Percentiles rank a stretch among this genome's conserved stretches.
Conservation (phyloP, 2,329 filamentous ascomycete genomes). For the Exserohilum rostratum region DNA sequence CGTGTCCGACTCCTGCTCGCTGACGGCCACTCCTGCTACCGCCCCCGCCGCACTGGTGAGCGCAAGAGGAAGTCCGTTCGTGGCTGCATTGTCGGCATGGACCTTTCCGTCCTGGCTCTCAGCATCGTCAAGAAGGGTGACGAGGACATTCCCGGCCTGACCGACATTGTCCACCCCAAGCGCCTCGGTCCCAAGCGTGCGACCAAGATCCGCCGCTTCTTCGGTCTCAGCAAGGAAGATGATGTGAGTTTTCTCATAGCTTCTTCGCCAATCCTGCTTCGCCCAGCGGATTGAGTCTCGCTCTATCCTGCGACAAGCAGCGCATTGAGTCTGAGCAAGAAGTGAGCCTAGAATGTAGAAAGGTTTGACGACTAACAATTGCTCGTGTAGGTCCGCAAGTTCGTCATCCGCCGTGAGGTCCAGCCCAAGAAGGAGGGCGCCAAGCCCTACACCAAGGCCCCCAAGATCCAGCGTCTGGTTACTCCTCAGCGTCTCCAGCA, state of each 20-base stretch:
- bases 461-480: slow-evolving; percentile 99
- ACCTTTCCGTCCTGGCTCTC: slow-evolving; percentile 93
- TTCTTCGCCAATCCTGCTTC: slow-evolving; percentile 67
- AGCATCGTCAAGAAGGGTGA: slow-evolving; percentile 98
- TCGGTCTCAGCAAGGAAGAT: slow-evolving; percentile 99
- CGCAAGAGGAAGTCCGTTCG: slow-evolving; percentile 99
- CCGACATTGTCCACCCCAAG: slow-evolving; percentile 98
- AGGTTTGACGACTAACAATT: slow-evolving; percentile 27
- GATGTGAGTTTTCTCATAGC: slow-evolving; percentile 82
- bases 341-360: slow-evolving; percentile 13
- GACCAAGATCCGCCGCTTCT: slow-evolving; percentile 99
- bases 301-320: slow-evolving; percentile 53
- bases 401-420: slow-evolving; percentile 99
- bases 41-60: slow-evolving; percentile 95
- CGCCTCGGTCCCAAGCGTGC: slow-evolving; percentile 99
- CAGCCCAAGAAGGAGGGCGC: slow-evolving; percentile 93
- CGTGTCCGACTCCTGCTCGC: slow-evolving; percentile 96
- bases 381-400: slow-evolving; percentile 85
- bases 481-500: slow-evolving; percentile 99
- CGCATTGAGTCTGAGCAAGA: slow-evolving; percentile 56
- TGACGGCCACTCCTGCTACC: slow-evolving; percentile 99
- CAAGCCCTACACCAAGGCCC: slow-evolving; percentile 99
- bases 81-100: slow-evolving; percentile 96
- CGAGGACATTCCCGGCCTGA: slow-evolving; percentile 89
- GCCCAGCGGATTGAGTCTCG: slow-evolving; percentile 60